Conservation (phyloP, 2,329 filamentous ascomycete genomes). For the Rhynchosporium agropyri region DNA sequence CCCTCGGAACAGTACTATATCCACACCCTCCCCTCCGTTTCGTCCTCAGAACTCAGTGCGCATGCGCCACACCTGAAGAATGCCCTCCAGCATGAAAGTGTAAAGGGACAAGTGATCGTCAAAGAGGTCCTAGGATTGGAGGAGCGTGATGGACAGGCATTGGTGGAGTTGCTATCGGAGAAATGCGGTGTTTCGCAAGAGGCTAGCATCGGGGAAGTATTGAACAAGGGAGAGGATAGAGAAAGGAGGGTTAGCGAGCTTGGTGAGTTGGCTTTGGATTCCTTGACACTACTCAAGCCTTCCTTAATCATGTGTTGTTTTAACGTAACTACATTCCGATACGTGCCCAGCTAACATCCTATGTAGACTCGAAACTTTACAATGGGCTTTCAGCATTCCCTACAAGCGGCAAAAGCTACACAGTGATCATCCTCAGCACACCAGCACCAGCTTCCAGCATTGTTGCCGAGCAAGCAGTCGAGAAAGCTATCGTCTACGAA, state of each 20-base stretch:
- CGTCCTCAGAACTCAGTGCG: constrained; percentile 66
- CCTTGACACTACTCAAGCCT: background rate
- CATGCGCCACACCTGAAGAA: constrained; percentile 53
- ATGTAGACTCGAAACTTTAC: constrained; percentile 35
- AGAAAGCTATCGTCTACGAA: constrained; percentile 54
- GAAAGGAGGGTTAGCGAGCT: constrained; percentile 50
- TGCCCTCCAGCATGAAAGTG: constrained; percentile 30
- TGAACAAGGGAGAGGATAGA: constrained; percentile 49
- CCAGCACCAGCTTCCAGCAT: constrained; percentile 50
- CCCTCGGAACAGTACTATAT: constrained; percentile 77
- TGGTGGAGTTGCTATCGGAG: constrained; percentile 51
- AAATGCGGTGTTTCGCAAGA: constrained; percentile 45
- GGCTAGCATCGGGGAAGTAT: constrained; percentile 34
- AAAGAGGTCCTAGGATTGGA: constrained; percentile 57
- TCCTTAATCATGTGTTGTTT: no score
- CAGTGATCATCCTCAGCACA: constrained; percentile 74
- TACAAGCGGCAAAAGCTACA: constrained; percentile 55
- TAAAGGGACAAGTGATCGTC: constrained; percentile 43
- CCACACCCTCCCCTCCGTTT: constrained; percentile 75
- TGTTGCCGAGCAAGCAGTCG: background rate
- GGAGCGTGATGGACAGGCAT: constrained; percentile 46
- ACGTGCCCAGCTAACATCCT: background rate
- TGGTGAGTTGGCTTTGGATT: constrained; percentile 45
- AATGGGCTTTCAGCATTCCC: constrained; percentile 43
- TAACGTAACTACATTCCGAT: no score